phyloP scores from a whole-genome alignment of 1,284 basidiomycete species.

The Amylostereum areolatum region DNA sequence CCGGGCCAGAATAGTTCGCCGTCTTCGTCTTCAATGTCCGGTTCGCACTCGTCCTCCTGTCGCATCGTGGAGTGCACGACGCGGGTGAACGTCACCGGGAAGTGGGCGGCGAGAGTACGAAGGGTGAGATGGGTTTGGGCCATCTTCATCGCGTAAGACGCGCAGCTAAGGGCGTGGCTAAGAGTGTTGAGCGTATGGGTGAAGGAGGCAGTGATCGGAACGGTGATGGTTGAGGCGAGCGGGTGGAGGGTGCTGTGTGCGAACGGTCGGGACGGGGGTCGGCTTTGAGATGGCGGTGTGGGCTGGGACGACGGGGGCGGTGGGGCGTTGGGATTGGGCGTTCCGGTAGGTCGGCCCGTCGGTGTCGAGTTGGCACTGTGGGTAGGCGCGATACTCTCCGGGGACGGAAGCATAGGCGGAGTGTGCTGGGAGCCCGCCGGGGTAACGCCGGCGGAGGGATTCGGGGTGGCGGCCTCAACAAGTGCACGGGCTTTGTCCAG shows the following conservation, averaged over 20 bases:
- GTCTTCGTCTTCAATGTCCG: conserved; percentile 75
- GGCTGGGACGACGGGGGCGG: conserved; percentile 5
- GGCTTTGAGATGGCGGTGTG: conserved; percentile 8
- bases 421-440: conserved; percentile 39
- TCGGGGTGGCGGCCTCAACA: conserved; percentile 16
- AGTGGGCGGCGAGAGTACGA: conserved; percentile 57
- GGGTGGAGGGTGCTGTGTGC: conserved; percentile 4
- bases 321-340: conserved; percentile 12
- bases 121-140: conserved; percentile 55
- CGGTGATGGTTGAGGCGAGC: conserved; percentile 13
- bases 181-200: conserved; percentile 43
- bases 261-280: conserved; percentile 4
- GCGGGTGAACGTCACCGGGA: conserved; percentile 66
- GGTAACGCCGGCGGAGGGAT: conserved; percentile 23
- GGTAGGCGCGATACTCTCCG: conserved; percentile 55
- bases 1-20: conserved; percentile 77
- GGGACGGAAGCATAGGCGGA: conserved; percentile 70
- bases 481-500: conserved; percentile 10
- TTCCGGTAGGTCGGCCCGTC: conserved; percentile 29
- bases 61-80: conserved; percentile 59
- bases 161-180: conserved; percentile 35
- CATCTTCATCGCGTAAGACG: conserved; percentile 39
- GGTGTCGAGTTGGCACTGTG: conserved; percentile 73
- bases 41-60: conserved; percentile 63
- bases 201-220: conserved; percentile 19